Evolutionary conservation across 768 basidiomycete genomes (phyloP), one percentile per base, ranked within the genome.

Genomic region (Collybiopsis confluens): DNA sequence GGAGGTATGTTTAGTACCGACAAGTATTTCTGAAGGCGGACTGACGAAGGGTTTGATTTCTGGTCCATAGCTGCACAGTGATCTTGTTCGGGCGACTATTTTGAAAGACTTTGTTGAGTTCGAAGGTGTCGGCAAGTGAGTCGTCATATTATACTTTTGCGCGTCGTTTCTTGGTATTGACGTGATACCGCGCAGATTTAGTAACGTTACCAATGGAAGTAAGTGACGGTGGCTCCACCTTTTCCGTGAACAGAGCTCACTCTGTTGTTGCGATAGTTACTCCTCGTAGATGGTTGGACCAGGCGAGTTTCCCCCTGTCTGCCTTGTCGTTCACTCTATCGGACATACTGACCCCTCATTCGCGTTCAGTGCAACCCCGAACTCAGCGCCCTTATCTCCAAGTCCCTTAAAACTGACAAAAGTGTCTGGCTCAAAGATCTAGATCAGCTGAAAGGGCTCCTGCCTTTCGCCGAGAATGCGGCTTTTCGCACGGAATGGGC

Each of bases 141-240:
- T 75, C 57, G 11, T 62, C 58, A 9, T 24, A 30, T 35, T 20
- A 2, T 45, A 40, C 43, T 0, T 4, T 20, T 16, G 13, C 26
- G 4, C 9, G 15, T 33, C 9, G 15, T 33, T 23, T 15, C 30
- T 11, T 45, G 30, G 54, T 21, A 59, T 48, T 57, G 63, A 42
- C 62, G n/a, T n/a, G n/a, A 58, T 13, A 55, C 23, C 16, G 23
- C 36, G 30, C 45, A 85, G 85, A 65, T 92, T 90, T 62, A 79
- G 81, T 23, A 93, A 96, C 65, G 92, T 98, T 45, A 98, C 95
- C 37, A 99, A 98, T 65, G 96, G 95, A 54, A 80, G 88, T 88
- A 68, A 64, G 84, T 77, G 27, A 23, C 11, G n/a, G 33, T 24
- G 33, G 16, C 30, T n/a, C 11, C 41, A 3, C 45, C 2, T 9